Base-by-base conservation (phyloP, 352 stramenopile species). In the Phytophthora sojae region DNA sequence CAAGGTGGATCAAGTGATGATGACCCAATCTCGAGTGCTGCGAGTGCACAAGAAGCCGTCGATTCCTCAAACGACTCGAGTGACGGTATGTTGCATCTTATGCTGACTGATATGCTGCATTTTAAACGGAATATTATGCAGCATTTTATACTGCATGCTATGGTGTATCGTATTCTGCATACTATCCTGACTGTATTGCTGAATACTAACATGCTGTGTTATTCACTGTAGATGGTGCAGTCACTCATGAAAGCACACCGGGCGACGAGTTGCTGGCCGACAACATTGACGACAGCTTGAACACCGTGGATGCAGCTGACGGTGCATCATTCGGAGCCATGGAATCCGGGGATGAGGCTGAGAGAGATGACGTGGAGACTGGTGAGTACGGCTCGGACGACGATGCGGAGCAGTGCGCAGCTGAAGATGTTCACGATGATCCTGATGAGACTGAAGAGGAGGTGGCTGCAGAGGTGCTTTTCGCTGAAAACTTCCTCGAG, bases 271-370 rank as follows among this genome's bases (percentile, higher is more conserved):
- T 64, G 29, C 29, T 64, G 3, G 57, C n/a, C 8, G 57, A 64
- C 29, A 64, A 35, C n/a, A 32, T 30, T 30, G 26, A 64, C 57
- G 57, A 64, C 19, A 57, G 12, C 44, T 67, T 57, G 66, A 79
- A 56, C 9, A 37, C 26, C 26, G 26, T 30, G 1, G 26, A 30
- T 30, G 32, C 32, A 37, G 32, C 32, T 30, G 26, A 30, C 2
- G 26, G 26, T 30, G 26, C 26, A 30, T 30, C 26, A 30, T 30
- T 29, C 26, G 26, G 26, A 30, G 1, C 26, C 26, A 30, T 30
- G 26, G 26, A 30, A 30, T 30, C 26, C 26, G 26, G 26, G 26
- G 26, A 30, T 30, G 2, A 5, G 26, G 26, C 26, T 30, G 26
- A 30, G 6, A 30, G 26, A 2, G 26, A 30, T n/a, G n/a, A n/a